Evolutionary conservation across 129 eudicot genomes (phyloP).

Genomic region (Lactuca sativa): DNA sequence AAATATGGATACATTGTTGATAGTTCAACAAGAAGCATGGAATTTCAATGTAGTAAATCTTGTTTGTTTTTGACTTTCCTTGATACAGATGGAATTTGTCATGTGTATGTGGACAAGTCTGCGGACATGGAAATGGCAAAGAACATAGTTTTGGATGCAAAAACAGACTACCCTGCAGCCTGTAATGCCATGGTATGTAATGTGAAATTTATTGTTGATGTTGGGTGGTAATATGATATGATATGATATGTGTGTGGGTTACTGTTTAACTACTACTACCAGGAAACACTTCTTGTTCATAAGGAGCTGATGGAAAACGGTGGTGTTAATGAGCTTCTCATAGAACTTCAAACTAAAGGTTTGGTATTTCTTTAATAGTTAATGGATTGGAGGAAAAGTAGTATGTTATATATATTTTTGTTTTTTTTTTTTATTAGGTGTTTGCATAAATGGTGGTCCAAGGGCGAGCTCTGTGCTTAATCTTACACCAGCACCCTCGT

Average conservation of each 20-base stretch:
- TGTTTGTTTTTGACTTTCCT: conserved; percentile 13
- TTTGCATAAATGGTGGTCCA: conserved; percentile 83
- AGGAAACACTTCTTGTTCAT: conserved; percentile 99
- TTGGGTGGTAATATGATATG: background rate
- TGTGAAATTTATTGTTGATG: too few species aligned
- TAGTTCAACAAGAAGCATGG: conserved; percentile 11
- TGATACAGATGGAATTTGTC: conserved; percentile 86
- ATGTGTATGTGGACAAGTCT: conserved; percentile 93
- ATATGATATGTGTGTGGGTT: conserved; percentile 9
- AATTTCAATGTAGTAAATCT: conserved; percentile 3
- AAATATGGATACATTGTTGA: conserved; percentile 5
- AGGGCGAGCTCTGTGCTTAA: conserved; percentile 57
- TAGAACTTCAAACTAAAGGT: conserved; percentile 89
- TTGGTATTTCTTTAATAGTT: conserved; percentile 34
- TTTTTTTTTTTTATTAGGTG: conserved; percentile 44
- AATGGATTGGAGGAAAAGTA: background rate
- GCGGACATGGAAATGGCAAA: conserved; percentile 92
- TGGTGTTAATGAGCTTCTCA: conserved; percentile 59
- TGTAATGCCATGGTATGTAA: conserved; percentile 93
- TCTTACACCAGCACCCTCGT: conserved; percentile 74
- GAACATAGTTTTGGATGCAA: conserved; percentile 82
- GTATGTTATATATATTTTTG: background rate
- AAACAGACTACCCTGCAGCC: conserved; percentile 96
- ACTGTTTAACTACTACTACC: conserved; percentile 8
- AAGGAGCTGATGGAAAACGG: conserved; percentile 72